Base-by-base conservation (phyloP, 495 filamentous ascomycete genomes). In the Oidiodendron maius region DNA sequence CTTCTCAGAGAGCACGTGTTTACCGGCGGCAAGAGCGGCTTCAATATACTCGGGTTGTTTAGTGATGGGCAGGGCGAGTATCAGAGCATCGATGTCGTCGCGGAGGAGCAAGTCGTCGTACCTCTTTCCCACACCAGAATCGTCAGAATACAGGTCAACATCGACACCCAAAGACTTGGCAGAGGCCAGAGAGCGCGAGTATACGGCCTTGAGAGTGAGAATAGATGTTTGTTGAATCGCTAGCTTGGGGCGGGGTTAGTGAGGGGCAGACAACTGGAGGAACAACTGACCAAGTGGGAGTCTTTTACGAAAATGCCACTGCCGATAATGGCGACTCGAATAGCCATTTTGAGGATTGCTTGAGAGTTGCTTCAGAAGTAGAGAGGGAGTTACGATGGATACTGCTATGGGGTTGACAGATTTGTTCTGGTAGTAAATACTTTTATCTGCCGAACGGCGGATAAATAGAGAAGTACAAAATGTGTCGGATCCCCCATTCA, bases 1-100 rank as follows among this genome's bases (percentile, higher is more conserved):
- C 62, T 93, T 94, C 64, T 94, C 88, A n/a, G 71, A 82, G 0
- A 91, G 64, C 4, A 91, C 87, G 63, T 89, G 86, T 54, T 93
- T 93, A 18, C 83, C 81, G 1, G 85, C 84, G 0, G 64, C 53
- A 0, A 93, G 71, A 3, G 85, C 78, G 25, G 69, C 66, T 55
- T 76, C 68, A 61, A 84, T 80, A 54, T 72, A 76, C 26, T 64
- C 57, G 0, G 80, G 75, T 57, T 86, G 82, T 24, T 62, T 61
- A 13, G 65, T 51, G 58, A 86, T 85, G 3, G 82, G 82, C 3
- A 86, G 75, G 66, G 76, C 84, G 47, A 93, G 75, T 46, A 89
- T 77, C 8, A 93, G 77, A 35, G 81, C 83, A 1, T 68, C 54
- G 38, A 91, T 78, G 61, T 93, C 87, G 20, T 63, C 47, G 9